Conservation (phyloP, 1,139 yeast genomes). For the Candida frijolesensis region DNA sequence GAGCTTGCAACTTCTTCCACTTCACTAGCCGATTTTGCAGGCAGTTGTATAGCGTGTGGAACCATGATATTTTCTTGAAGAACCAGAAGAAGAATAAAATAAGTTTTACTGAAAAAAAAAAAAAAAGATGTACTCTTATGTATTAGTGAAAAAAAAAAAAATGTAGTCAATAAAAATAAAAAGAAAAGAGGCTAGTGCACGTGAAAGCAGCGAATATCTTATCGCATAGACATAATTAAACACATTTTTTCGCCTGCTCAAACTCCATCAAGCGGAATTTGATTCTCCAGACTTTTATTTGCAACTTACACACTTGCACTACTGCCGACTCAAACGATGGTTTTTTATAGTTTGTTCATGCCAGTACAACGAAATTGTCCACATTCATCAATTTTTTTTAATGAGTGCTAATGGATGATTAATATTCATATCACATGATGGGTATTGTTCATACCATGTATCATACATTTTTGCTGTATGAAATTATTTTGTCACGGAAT, state of each 20-base stretch:
- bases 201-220: conserved; percentile 7
- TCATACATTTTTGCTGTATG: too few species aligned
- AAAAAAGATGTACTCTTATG: background rate
- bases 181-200: background rate
- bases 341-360: too few species aligned
- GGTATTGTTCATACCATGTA: too few species aligned
- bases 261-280: conserved; percentile 1
- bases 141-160: background rate
- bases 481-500: too few species aligned
- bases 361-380: too few species aligned
- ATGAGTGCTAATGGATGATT: too few species aligned
- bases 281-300: background rate
- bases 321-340: too few species aligned
- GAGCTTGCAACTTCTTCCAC: conserved; percentile 8
- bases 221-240: background rate
- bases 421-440: too few species aligned
- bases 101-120: background rate
- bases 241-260: background rate
- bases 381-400: too few species aligned
- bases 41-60: conserved; percentile 8
- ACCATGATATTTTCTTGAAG: conserved; percentile 7
- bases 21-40: background rate
- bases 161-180: background rate
- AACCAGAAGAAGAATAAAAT: background rate
- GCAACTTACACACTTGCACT: too few species aligned